These are phyloP conservation scores for Leucocoprinus birnbaumii DNA, from an alignment of 768 basidiomycete species.

Conservation along the genomic window DNA sequence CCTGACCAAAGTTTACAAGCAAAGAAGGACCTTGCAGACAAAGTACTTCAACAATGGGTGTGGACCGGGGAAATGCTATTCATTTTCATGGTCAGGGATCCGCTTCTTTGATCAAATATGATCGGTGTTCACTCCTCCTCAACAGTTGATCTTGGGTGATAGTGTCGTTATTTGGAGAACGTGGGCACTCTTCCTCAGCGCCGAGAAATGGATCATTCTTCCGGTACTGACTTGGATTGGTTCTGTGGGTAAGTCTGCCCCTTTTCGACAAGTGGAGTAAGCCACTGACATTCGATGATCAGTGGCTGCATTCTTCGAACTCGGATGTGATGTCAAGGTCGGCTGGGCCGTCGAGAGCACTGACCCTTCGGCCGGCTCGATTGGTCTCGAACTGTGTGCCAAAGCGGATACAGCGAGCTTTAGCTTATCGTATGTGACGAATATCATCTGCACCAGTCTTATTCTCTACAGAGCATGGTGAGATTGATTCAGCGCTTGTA, in stretches of 20 bases:
- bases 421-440: constrained; percentile 26
- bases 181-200: constrained; percentile 20
- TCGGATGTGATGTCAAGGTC: constrained; percentile 25
- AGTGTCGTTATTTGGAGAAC: constrained; percentile 29
- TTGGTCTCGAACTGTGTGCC: constrained; percentile 22
- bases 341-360: constrained; percentile 21
- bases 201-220: constrained; percentile 16
- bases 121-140: neutral
- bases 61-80: constrained; percentile 30
- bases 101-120: neutral
- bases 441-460: constrained; percentile 26
- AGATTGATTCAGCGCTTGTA: neutral
- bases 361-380: constrained; percentile 21
- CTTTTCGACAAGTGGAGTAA: neutral
- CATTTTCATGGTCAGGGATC: constrained; percentile 21
- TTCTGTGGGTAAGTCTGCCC: constrained; percentile 19
- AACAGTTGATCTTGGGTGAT: constrained; percentile 25
- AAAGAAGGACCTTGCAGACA: constrained; percentile 20
- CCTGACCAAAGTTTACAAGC: constrained; percentile 15
- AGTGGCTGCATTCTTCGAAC: constrained; percentile 27
- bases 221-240: constrained; percentile 24
- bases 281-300: neutral
- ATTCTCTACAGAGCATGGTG: constrained; percentile 26
- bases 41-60: constrained; percentile 18
- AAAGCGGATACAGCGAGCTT: constrained; percentile 26